phyloP scores from a whole-genome alignment of 2,329 filamentous ascomycete genomes.

The Metarhizium brunneum region DNA sequence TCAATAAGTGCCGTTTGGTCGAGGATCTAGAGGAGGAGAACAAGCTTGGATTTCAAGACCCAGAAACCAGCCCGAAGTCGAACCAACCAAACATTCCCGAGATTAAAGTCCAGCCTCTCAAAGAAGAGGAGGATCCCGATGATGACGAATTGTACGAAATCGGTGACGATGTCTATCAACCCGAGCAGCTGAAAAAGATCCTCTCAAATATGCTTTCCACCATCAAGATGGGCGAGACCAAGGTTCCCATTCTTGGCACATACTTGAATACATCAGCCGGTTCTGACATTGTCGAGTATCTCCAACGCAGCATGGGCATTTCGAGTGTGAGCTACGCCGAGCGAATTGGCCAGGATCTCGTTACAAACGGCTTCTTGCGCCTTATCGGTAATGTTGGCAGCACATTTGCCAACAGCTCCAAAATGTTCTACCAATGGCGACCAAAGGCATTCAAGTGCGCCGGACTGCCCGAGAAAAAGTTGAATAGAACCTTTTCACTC shows the following conservation, averaged over 20 bases:
- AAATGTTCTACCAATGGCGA: conserved; percentile 96
- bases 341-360: conserved; percentile 87
- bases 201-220: conserved; percentile 76
- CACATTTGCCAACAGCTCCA: conserved; percentile 94
- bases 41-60: conserved; percentile 92
- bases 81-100: conserved; percentile 55
- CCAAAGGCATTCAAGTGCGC: conserved; percentile 82
- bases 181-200: conserved; percentile 86
- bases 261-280: conserved; percentile 90
- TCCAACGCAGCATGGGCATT: conserved; percentile 79
- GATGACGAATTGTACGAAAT: conserved; percentile 81
- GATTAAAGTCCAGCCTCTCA: conserved; percentile 74
- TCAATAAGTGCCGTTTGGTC: conserved; percentile 95
- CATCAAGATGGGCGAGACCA: conserved; percentile 81
- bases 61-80: conserved; percentile 57
- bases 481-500: conserved; percentile 67
- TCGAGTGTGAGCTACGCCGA: conserved; percentile 85
- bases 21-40: conserved; percentile 98
- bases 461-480: conserved; percentile 82
- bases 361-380: conserved; percentile 76
- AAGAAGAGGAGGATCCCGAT: conserved; percentile 50
- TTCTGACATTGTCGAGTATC: conserved; percentile 89
- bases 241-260: conserved; percentile 89
- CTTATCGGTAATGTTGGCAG: conserved; percentile 91
- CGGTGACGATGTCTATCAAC: conserved; percentile 77